Percentiles rank a stretch among this genome's conserved stretches.
Evolutionary conservation across 352 stramenopile species (phyloP).

Genomic region (Phytopythium montanum): DNA sequence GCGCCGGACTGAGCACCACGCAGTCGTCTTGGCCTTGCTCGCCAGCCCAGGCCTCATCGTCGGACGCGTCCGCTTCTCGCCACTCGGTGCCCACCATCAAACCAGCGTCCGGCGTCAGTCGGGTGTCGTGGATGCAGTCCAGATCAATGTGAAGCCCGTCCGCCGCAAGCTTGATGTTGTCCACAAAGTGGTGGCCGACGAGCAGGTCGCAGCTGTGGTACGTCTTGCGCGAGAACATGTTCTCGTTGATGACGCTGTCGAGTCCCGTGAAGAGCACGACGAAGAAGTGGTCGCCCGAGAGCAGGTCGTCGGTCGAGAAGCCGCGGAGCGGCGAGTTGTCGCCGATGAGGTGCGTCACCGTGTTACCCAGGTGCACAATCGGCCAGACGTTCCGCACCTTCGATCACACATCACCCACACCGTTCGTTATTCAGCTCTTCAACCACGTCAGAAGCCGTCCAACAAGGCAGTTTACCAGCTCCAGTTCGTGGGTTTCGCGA

Average conservation of each 20-base stretch:
- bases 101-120: constrained; percentile 19
- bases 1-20: background rate
- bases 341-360: constrained; percentile 54
- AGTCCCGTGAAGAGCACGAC: constrained; percentile 53
- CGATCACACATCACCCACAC: background rate
- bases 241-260: constrained; percentile 51
- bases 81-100: background rate
- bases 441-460: background rate
- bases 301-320: constrained; percentile 38
- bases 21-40: background rate
- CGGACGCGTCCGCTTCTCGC: background rate
- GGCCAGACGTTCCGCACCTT: constrained; percentile 60
- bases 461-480: constrained; percentile 18
- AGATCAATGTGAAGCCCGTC: constrained; percentile 58
- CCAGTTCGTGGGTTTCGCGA: constrained; percentile 49
- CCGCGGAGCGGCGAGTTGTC: constrained; percentile 42
- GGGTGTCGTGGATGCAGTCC: constrained; percentile 48
- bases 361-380: constrained; percentile 52
- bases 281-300: constrained; percentile 50
- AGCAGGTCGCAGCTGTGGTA: constrained; percentile 62
- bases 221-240: constrained; percentile 52
- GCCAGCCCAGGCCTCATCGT: background rate
- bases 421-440: background rate
- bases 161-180: constrained; percentile 51
- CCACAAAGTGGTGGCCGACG: constrained; percentile 53